Conservation (phyloP, 371 early-diverging fungal species). For the Encephalitozoon cuniculi region DNA sequence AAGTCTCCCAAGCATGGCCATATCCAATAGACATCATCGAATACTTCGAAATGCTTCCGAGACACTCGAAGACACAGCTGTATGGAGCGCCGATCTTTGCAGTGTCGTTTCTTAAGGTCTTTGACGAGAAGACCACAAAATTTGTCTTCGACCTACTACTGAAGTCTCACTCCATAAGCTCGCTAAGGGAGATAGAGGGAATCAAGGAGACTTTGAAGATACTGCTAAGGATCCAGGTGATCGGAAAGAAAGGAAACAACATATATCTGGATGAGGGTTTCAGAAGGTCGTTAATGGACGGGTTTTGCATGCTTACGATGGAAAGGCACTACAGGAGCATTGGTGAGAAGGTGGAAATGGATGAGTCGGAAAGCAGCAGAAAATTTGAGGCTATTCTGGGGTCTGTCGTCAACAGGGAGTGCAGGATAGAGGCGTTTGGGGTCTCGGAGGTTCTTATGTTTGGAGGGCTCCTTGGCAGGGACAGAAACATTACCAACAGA, state of each 20-base stretch:
- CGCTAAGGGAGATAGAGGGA: slow-evolving; percentile 27
- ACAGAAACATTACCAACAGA: slow-evolving; percentile 56
- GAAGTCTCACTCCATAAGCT: not conserved
- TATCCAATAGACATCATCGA: slow-evolving; percentile 1
- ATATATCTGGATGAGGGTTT: slow-evolving; percentile 29
- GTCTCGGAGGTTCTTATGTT: slow-evolving; percentile 38
- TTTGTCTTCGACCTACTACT: slow-evolving; percentile 26
- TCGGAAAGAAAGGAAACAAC: slow-evolving; percentile 26
- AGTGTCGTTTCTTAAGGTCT: slow-evolving; percentile 31
- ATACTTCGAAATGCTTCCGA: not conserved
- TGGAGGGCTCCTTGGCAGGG: slow-evolving; percentile 35
- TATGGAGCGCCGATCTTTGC: slow-evolving; percentile 24
- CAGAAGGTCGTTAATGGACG: slow-evolving; percentile 35
- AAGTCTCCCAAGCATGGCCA: not conserved
- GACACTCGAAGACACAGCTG: not conserved
- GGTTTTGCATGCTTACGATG: slow-evolving; percentile 1
- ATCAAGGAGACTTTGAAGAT: slow-evolving; percentile 23
- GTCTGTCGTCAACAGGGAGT: slow-evolving; percentile 25
- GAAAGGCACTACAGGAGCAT: not conserved
- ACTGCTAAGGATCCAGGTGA: slow-evolving; percentile 16
- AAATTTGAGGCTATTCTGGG: slow-evolving; percentile 28
- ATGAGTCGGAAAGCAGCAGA: not conserved
- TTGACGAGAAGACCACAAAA: slow-evolving; percentile 22
- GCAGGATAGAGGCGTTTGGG: not conserved
- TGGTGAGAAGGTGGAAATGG: not conserved